Conservation (phyloP, 192 early-diverging fungal species). For the Entophlyctis luteolus region DNA sequence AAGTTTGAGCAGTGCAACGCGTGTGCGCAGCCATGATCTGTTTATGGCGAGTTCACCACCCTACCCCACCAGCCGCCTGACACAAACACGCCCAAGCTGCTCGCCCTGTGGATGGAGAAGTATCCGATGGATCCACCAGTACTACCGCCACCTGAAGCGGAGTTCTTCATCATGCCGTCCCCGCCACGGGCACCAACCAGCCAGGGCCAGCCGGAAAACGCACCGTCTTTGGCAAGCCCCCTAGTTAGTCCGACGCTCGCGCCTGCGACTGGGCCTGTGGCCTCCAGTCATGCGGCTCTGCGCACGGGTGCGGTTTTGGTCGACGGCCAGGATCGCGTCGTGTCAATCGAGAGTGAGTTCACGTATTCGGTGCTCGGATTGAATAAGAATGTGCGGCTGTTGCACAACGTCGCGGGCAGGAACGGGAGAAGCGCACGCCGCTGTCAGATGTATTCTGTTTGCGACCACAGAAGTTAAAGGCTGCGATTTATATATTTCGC, state of each 20-base stretch:
- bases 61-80: neutral
- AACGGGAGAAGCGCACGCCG: slow-evolving; percentile 37
- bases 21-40: slow-evolving; percentile 11
- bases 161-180: neutral
- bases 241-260: neutral
- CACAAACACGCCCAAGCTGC: neutral
- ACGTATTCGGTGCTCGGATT: neutral
- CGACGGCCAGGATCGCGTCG: slow-evolving; percentile 25
- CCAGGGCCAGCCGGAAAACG: neutral
- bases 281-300: neutral
- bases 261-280: neutral
- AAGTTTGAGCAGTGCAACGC: neutral
- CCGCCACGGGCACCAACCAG: neutral
- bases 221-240: neutral
- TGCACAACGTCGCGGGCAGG: neutral
- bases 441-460: slow-evolving; percentile 32
- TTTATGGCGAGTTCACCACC: slow-evolving; percentile 1
- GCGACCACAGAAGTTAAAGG: slow-evolving; percentile 26
- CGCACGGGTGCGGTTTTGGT: slow-evolving; percentile 36
- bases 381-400: neutral
- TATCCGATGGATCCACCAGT: slow-evolving; percentile 1
- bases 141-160: neutral
- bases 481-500: slow-evolving; percentile 43
- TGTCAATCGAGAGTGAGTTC: slow-evolving; percentile 21
- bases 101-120: slow-evolving; percentile 24